Conservation (phyloP, 2,329 filamentous ascomycete species). For the Exophiala aquamarina region DNA sequence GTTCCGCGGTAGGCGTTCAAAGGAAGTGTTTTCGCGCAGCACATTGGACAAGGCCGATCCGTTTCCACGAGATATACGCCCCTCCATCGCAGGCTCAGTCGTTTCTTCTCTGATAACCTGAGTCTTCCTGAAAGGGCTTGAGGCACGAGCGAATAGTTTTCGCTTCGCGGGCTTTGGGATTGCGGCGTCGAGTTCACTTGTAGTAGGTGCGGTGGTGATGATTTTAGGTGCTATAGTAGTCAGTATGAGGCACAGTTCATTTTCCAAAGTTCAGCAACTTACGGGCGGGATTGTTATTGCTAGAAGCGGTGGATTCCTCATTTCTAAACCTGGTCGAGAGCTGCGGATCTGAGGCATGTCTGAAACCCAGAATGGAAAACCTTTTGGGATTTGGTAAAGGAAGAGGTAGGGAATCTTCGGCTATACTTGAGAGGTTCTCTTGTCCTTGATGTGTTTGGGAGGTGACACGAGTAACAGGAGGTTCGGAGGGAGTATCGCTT, state of each 20-base stretch:
- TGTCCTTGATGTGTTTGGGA: too few species aligned
- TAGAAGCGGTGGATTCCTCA: conserved; percentile 36
- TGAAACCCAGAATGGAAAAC: conserved; percentile 74
- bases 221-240: conserved; percentile 60
- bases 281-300: conserved; percentile 43
- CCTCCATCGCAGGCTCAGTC: conserved; percentile 26
- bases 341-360: conserved; percentile 91
- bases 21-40: conserved; percentile 13
- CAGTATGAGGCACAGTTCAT: not conserved
- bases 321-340: conserved; percentile 75
- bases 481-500: not conserved
- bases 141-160: conserved; percentile 18
- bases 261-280: conserved; percentile 3
- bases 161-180: conserved; percentile 32
- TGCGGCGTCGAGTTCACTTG: conserved; percentile 53
- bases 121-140: conserved; percentile 24
- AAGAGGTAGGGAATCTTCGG: conserved; percentile 18
- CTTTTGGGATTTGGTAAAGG: conserved; percentile 44
- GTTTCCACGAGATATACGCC: conserved; percentile 6
- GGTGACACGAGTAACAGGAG: conserved; percentile 28
- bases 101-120: conserved; percentile 20
- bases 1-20: conserved; percentile 16
- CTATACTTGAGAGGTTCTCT: too few species aligned
- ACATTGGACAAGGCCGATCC: conserved; percentile 1
- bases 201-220: conserved; percentile 87